Evolutionary conservation across 176 grass and related monocot species (phyloP), one percentile per base, ranked within the genome.

Genomic region (Otatea glauca): DNA sequence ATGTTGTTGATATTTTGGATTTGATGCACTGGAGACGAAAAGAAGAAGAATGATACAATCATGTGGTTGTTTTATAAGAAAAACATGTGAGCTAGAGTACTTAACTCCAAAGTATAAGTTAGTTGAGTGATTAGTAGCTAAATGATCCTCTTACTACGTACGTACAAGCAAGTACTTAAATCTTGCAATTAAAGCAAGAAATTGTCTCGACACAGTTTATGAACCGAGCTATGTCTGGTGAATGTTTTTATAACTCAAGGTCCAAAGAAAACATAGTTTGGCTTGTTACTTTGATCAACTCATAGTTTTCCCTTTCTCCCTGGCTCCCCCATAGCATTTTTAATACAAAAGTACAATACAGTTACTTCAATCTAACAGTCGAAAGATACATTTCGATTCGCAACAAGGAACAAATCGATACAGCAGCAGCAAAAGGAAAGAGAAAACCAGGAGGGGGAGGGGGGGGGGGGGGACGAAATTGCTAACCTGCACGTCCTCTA

Each of bases 401-500:
- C 54, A 60, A 48, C 15, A 8, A 66, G 41, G 49, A 42, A 44
- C 15, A 59, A 27, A 58, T 76, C 6, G 1, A 69, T 70, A 51
- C 18, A 60, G 15, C 27, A 14, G 35, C 12, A 21, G 5, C 0
- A 21, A 3, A 59, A 39, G 39, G 39, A 7, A 41, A 41, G 7
- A 42, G 7, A 42, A 59, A 58, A 21, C 3, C 1, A 34, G n/a
- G n/a, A n/a, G n/a, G n/a, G n/a, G n/a, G n/a, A n/a, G n/a, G n/a
- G n/a, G 82, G 9, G 8, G 23, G 9, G 15, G 32, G 25, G 61
- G 32, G 29, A 59, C 51, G 27, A 59, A 62, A 70, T 72, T 41
- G 24, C 25, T 72, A 42, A 21, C 39, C 43, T 64, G 75, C 67
- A 39, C 32, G 32, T 55, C 55, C 84, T 63, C 59, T 71, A 64